Percentiles rank a stretch among this genome's conserved stretches.
These are phyloP conservation scores for Hymenochaete sp. DNA, from an alignment of 1,284 basidiomycete genomes.

Conservation along the genomic window DNA sequence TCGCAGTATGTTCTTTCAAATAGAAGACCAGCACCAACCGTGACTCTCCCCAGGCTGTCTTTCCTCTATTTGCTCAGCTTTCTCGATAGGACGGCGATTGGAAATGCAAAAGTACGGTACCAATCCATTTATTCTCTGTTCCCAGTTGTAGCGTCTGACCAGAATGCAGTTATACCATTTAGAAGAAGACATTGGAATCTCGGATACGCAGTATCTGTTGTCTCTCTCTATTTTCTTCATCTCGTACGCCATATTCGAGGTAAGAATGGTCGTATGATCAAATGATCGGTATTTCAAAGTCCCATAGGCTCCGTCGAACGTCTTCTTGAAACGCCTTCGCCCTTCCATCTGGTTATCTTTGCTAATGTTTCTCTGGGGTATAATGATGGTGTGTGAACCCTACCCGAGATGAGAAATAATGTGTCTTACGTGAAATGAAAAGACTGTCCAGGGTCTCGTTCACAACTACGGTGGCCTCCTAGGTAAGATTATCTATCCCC, in stretches of 20 bases:
- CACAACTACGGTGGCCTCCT: slow-evolving; percentile 56
- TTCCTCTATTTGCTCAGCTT: slow-evolving; percentile 70
- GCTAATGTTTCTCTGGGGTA: slow-evolving; percentile 60
- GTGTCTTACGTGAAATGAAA: slow-evolving; percentile 15
- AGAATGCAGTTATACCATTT: slow-evolving; percentile 45
- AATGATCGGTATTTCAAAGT: background rate
- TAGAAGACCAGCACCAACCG: too few species aligned
- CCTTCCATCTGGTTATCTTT: slow-evolving; percentile 58
- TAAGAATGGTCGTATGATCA: slow-evolving; percentile 15
- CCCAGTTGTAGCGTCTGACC: slow-evolving; percentile 48
- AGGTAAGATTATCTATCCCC: slow-evolving; percentile 32
- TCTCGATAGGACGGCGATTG: slow-evolving; percentile 73
- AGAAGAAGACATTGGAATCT: slow-evolving; percentile 45
- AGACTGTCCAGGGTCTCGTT: slow-evolving; percentile 64
- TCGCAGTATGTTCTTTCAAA: too few species aligned
- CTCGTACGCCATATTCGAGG: slow-evolving; percentile 59
- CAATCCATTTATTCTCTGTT: background rate
- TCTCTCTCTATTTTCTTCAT: slow-evolving; percentile 58
- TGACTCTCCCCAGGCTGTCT: too few species aligned
- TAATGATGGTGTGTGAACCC: slow-evolving; percentile 49
- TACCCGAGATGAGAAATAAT: background rate
- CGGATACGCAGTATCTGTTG: slow-evolving; percentile 56
- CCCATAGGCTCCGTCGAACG: slow-evolving; percentile 52
- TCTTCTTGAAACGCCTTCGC: slow-evolving; percentile 62
- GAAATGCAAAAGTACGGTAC: slow-evolving; percentile 58